Percentiles rank a stretch among this genome's conserved stretches.
Conservation (phyloP, 2,329 filamentous ascomycete genomes). For the Fusarium kyushuense region DNA sequence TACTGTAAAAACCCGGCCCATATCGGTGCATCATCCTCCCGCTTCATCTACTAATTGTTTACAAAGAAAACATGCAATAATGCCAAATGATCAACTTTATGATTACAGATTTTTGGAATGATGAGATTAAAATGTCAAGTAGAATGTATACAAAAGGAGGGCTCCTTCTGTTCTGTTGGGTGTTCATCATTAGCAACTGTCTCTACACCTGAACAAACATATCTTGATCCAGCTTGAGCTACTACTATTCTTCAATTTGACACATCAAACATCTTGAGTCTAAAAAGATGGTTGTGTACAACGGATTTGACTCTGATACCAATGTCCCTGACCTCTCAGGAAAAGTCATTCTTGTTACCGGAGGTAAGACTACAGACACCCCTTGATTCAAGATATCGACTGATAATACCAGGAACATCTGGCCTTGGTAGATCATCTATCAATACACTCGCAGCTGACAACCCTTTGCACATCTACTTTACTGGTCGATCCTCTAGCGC, state of each 20-base stretch:
- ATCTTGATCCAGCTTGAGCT: background rate
- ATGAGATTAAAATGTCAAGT: background rate
- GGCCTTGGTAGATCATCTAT: constrained; percentile 49
- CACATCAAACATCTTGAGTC: background rate
- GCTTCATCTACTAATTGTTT: constrained; percentile 12
- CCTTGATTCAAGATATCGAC: background rate
- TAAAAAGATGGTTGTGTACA: constrained; percentile 23
- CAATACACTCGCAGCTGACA: constrained; percentile 53
- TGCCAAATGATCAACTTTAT: constrained; percentile 14
- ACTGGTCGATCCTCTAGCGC: constrained; percentile 61
- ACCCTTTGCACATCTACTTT: constrained; percentile 66
- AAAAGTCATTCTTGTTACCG: constrained; percentile 65
- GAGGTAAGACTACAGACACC: constrained; percentile 52
- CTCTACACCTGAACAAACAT: background rate
- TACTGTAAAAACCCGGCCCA: constrained; percentile 1
- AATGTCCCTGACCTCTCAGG: constrained; percentile 60
- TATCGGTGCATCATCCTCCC: constrained; percentile 35
- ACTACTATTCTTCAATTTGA: background rate
- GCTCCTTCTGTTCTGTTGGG: background rate
- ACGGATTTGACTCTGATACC: constrained; percentile 53
- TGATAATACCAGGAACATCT: constrained; percentile 51
- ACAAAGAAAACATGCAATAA: constrained; percentile 5
- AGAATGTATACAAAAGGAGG: constrained; percentile 10
- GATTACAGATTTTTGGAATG: background rate
- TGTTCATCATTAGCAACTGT: background rate